A percentile compares a stretch with the other conserved stretches of the same genome.
phyloP scores from a whole-genome alignment of 176 grass and related monocot genomes.

The Musa beccarii region DNA sequence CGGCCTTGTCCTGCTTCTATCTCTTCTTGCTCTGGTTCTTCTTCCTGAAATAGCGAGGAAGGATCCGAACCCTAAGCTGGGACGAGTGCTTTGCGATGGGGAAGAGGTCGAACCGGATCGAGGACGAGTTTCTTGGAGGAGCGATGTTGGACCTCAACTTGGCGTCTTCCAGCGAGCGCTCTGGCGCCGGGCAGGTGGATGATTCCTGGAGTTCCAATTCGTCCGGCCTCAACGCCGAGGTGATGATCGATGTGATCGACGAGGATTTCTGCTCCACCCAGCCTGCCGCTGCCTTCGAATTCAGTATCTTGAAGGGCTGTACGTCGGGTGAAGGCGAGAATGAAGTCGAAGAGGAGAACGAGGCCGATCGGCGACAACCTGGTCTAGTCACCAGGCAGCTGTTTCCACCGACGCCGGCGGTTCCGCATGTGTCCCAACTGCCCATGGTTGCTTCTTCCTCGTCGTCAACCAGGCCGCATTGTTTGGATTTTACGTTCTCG shows the following conservation, averaged over 20 bases:
- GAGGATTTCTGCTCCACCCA: too few relatives aligned
- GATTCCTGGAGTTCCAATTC: conserved; percentile 7
- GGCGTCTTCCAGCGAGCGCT: conserved; percentile 2
- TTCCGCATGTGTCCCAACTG: neutral
- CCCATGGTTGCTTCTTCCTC: neutral
- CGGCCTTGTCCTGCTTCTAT: conserved; percentile 14
- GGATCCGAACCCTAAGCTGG: too few relatives aligned
- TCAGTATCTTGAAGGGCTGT: neutral
- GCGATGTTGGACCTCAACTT: conserved; percentile 14
- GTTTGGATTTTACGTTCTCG: neutral
- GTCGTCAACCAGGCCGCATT: neutral
- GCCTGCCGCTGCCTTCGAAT: neutral
- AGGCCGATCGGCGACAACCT: neutral
- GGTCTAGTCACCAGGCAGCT: conserved; percentile 9
- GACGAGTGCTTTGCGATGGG: neutral
- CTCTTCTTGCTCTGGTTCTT: conserved; percentile 16
- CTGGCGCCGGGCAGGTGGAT: neutral
- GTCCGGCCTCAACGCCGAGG: conserved; percentile 4
- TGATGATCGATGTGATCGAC: too few relatives aligned
- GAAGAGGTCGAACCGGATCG: neutral
- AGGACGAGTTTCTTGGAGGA: neutral
- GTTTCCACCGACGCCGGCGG: neutral
- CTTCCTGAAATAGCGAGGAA: conserved; percentile 6
- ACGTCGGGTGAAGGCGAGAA: neutral
- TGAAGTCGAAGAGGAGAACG: neutral